Conservation (phyloP, 495 filamentous ascomycete genomes). For the Lasiosphaeria miniovina region DNA sequence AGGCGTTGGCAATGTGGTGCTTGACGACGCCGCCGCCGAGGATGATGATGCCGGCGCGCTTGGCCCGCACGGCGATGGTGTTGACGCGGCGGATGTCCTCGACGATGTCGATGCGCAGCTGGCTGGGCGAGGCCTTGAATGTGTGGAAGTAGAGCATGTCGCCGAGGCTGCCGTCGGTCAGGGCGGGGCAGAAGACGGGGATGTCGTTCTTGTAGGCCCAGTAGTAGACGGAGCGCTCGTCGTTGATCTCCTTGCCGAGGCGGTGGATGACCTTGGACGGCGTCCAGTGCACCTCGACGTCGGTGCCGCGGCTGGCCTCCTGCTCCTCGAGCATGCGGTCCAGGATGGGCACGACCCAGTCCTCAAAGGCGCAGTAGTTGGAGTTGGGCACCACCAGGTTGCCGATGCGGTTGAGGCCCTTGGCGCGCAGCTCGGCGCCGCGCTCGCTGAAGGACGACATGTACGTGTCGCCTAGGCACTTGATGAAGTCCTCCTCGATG, state of each 20-base stretch:
- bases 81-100: slow-evolving; percentile 88
- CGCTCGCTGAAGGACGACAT: slow-evolving; percentile 75
- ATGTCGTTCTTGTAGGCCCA: slow-evolving; percentile 94
- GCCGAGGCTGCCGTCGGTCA: slow-evolving; percentile 91
- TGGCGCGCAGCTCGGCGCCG: slow-evolving; percentile 70
- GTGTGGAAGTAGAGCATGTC: slow-evolving; percentile 99
- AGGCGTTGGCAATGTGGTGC: slow-evolving; percentile 97
- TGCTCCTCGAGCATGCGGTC: slow-evolving; percentile 91
- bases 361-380: slow-evolving; percentile 96
- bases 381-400: slow-evolving; percentile 94
- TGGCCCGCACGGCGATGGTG: slow-evolving; percentile 78
- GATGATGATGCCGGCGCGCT: slow-evolving; percentile 87
- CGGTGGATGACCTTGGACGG: slow-evolving; percentile 83
- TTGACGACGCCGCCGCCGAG: slow-evolving; percentile 91
- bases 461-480: slow-evolving; percentile 92
- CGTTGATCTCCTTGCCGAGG: slow-evolving; percentile 85
- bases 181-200: slow-evolving; percentile 91
- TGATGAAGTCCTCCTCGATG: slow-evolving; percentile 96
- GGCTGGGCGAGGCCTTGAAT: slow-evolving; percentile 74
- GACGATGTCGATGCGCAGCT: slow-evolving; percentile 81
- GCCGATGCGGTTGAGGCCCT: slow-evolving; percentile 92
- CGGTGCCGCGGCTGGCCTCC: slow-evolving; percentile 65
- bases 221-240: slow-evolving; percentile 84
- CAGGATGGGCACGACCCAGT: slow-evolving; percentile 92
- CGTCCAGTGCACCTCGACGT: slow-evolving; percentile 80